Evolutionary conservation across 2,329 filamentous ascomycete species (phyloP).

Genomic region (Neofusicoccum ribis): DNA sequence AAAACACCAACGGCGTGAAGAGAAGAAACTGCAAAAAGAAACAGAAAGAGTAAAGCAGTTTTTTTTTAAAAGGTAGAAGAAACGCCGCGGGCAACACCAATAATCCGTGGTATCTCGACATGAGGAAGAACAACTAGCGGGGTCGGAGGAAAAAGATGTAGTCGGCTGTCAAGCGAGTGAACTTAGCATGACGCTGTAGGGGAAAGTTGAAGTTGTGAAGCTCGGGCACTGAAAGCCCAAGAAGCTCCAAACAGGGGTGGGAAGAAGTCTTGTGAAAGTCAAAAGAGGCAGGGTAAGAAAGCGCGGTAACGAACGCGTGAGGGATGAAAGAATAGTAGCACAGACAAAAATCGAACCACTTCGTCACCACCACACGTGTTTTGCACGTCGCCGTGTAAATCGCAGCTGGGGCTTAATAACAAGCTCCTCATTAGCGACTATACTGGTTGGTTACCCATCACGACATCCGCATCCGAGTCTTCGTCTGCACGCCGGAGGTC

Average conservation of each 20-base stretch:
- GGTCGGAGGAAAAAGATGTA: not conserved
- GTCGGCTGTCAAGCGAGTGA: not conserved
- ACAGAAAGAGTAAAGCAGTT: not conserved
- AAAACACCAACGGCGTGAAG: not conserved
- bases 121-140: constrained; percentile 5
- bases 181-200: not conserved
- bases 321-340: constrained; percentile 5
- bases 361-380: not conserved
- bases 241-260: not conserved
- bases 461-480: constrained; percentile 37
- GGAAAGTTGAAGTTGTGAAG: not conserved
- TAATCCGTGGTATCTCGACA: constrained; percentile 20
- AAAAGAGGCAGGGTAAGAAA: not conserved
- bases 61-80: not conserved
- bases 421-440: constrained; percentile 20
- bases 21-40: not conserved
- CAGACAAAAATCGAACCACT: constrained; percentile 1
- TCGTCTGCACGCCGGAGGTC: constrained; percentile 56
- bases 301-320: not conserved
- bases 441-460: not conserved
- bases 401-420: not conserved
- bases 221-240: not conserved
- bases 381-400: not conserved
- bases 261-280: not conserved
- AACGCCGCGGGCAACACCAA: constrained; percentile 5